Base-by-base conservation (phyloP, 2,329 filamentous ascomycete species). In the Penicillium glabrum region DNA sequence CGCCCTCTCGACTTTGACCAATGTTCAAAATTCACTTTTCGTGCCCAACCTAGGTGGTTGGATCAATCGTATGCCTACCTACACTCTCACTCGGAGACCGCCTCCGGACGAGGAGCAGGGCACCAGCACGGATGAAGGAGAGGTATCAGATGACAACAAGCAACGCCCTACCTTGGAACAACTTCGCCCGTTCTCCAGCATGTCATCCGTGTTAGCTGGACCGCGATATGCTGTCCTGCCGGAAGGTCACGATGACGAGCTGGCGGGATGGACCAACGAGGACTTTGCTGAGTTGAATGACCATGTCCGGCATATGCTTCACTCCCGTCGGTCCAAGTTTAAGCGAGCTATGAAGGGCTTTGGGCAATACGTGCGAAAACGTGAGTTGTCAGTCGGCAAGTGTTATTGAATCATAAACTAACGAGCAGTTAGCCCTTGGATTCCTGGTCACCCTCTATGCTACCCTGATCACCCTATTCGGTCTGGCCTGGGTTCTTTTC, bases 21-120 rank as follows among this genome's bases (percentile, higher is more conserved):
- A 96, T 67, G 87, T 96, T 21, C 91, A 96, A 68, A 96, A 96
- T 71, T 95, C 91, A 0, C 84, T 96, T 10, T 96, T 96, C 73
- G 79, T 96, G 2, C 91, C 91, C 0, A 88, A 92, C 62, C 79
- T 96, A n/a, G 91, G 91, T 41, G 79, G 81, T 57, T 86, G 86
- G 65, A 65, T 96, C 49, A 95, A 96, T 67, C 84, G 91, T 48
- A 82, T 87, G 58, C 90, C 91, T 1, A 92, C 90, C 0, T 96
- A 95, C 71, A 85, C 85, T 43, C 79, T 95, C 8, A 86, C 86
- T 6, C 82, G 82, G 23, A 76, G 77, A 35, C 77, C 69, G 21
- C 74, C 72, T 62, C 69, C 73, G 56, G 51, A 70, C 62, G 61
- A 68, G 31, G 67, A 67, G 29, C 63, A 64, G 23, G 66, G 63